Base-by-base conservation (phyloP, 192 early-diverging fungal species). In the Gaertneriomyces semiglobifer region DNA sequence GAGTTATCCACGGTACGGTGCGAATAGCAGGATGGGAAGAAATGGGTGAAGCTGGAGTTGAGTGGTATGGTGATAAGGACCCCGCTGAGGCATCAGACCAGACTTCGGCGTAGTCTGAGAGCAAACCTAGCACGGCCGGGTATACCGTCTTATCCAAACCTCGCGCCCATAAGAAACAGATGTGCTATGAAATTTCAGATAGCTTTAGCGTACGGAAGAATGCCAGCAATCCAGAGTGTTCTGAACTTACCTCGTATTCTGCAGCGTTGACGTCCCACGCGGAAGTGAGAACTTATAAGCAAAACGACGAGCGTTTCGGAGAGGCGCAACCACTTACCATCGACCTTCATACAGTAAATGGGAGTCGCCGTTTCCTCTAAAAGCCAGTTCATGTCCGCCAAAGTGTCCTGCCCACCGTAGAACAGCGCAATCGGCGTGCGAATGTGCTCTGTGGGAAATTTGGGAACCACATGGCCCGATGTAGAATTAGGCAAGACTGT, bases 371-470 rank as follows among this genome's bases (percentile, higher is more conserved):
- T 64, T 46, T 77, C 63, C 18, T 53, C 38, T 46, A 79, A 55
- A 33, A 78, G 53, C 68, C 72, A 81, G 6, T 85, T 59, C 40
- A 92, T 86, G 43, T 93, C 86, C 0, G 92, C 89, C 11, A 97
- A 77, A 3, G 89, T 89, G 63, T 97, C 93, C 11, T 85, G 80
- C 7, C 90, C 88, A 44, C 94, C 94, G 63, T 95, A 90, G 75
- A 97, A 97, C 51, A 97, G 73, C 5, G 91, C 92, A n/a, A 97
- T 88, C 0, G 88, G 91, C 7, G 93, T 92, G 43, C 74, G 74
- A 54, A 97, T 94, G 44, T 89, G 88, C 33, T 88, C 81, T 1
- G 88, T 88, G 4, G 91, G 86, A 73, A 90, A 93, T 7, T 75
- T 69, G 19, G 85, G 90, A 43, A 88, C 84, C 43, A 72, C 77